A percentile compares a stretch with the other conserved stretches of the same genome.
These are phyloP conservation scores for Isoetes taiwanensis DNA, from an alignment of 75 land plant genomes.

Conservation along the genomic window DNA sequence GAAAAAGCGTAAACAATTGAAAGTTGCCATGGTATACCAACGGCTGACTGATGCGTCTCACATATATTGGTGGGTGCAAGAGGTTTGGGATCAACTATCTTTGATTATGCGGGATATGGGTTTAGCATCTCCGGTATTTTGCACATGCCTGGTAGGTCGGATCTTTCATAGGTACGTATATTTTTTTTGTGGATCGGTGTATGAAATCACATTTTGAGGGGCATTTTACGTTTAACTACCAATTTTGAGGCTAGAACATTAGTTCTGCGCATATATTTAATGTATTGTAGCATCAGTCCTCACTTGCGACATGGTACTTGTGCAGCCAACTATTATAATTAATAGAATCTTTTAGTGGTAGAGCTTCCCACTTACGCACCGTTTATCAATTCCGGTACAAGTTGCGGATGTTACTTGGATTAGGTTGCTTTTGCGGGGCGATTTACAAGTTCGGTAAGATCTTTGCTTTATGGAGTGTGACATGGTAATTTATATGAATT, in stretches of 20 bases:
- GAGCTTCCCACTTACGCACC: too few species aligned
- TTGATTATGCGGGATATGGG: slow-evolving; percentile 71
- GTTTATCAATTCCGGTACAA: slow-evolving; percentile 50
- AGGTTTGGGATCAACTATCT: slow-evolving; percentile 61
- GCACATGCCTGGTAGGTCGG: slow-evolving; percentile 42
- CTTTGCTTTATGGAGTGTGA: not conserved
- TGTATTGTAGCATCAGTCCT: too few species aligned
- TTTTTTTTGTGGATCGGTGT: too few species aligned
- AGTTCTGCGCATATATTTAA: too few species aligned
- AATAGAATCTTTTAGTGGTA: too few species aligned
- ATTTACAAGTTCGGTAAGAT: slow-evolving; percentile 54
- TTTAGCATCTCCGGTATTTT: slow-evolving; percentile 41
- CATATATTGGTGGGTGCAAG: slow-evolving; percentile 44
- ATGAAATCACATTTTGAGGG: too few species aligned
- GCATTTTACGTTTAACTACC: too few species aligned
- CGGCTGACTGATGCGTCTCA: slow-evolving; percentile 22
- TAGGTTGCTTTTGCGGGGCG: slow-evolving; percentile 43
- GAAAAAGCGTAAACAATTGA: slow-evolving; percentile 55
- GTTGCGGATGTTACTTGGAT: slow-evolving; percentile 93
- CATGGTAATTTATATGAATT: too few species aligned
- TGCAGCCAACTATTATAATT: too few species aligned
- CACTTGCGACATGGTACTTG: too few species aligned
- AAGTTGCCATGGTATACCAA: slow-evolving; percentile 42
- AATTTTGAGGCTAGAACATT: too few species aligned
- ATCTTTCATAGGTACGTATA: too few species aligned